Conservation (phyloP, 2,329 filamentous ascomycete species). For the Gnomoniopsis smithogilvyi region DNA sequence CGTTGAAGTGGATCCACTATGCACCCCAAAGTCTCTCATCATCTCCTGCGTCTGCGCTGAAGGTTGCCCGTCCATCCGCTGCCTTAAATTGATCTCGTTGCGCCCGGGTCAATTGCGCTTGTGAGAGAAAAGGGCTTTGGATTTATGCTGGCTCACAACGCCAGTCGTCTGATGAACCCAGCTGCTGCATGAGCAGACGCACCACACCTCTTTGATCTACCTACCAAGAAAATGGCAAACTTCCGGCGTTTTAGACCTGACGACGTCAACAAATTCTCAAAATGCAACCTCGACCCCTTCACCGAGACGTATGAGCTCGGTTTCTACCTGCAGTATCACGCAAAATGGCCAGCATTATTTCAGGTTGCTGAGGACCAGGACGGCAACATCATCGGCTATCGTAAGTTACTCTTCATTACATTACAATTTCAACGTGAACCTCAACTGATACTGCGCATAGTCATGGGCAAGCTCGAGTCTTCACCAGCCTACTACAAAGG, state of each 20-base stretch:
- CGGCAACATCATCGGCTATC: slow-evolving; percentile 92
- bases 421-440: neutral
- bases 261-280: slow-evolving; percentile 86
- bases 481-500: slow-evolving; percentile 71
- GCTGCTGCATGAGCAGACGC: neutral
- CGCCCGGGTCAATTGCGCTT: too few species aligned
- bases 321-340: slow-evolving; percentile 95
- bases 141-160: too few species aligned
- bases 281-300: slow-evolving; percentile 91
- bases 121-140: too few species aligned
- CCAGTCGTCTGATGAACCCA: slow-evolving; percentile 4
- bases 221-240: slow-evolving; percentile 60
- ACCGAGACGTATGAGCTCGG: slow-evolving; percentile 97
- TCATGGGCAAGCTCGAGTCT: slow-evolving; percentile 95
- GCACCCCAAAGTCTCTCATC: too few species aligned
- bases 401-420: slow-evolving; percentile 46
- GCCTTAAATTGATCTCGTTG: too few species aligned
- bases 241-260: slow-evolving; percentile 81
- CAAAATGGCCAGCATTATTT: slow-evolving; percentile 93
- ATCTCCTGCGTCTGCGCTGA: too few species aligned
- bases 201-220: neutral
- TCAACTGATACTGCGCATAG: slow-evolving; percentile 44
- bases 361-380: slow-evolving; percentile 82
- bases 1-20: too few species aligned
- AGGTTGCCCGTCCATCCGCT: too few species aligned